Base-by-base conservation (phyloP, 352 stramenopile species). In the Bremia lactucae region DNA sequence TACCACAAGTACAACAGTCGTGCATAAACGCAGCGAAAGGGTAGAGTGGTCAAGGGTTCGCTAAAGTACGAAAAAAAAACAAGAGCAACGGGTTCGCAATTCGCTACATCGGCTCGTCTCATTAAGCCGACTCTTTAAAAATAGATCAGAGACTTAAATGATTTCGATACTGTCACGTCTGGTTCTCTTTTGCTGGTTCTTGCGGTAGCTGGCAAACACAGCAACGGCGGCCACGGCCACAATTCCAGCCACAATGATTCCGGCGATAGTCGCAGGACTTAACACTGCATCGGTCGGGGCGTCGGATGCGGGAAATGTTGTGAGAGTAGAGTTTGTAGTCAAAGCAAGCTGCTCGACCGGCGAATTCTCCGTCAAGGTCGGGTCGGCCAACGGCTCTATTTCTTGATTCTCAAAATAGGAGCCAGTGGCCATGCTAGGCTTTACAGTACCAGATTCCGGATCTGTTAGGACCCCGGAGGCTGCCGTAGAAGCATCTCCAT, bases 121-220 rank as follows among this genome's bases (percentile, higher is more conserved):
- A 33, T 14, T 33, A 33, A 33, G n/a, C 15, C 6, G 11, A 15
- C 18, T 36, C 15, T 4, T 57, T 51, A 39, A 46, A 21, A 2
- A 39, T 34, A 18, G 34, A 16, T 11, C 23, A 36, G 26, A 38
- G 18, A 23, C 23, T 55, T 67, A 71, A 50, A 65, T 56, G 42
- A 61, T 34, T 24, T 71, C 42, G 51, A 66, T 59, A 16, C 57
- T 49, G 85, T 79, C 35, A 85, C 82, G 37, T 83, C 68, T 34
- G 56, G 64, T 55, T 87, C 71, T 41, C 69, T 29, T 68, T 42
- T 77, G 52, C 61, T 87, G 72, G 51, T 87, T 85, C 63, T 83
- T 87, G 42, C 64, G 65, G 57, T 87, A 85, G 57, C 74, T 82
- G 14, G 71, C 47, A 33, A 82, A 75, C 23, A 79, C 64, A 24